Base-by-base conservation (phyloP, 768 basidiomycete genomes). In the Lentinula sp. region DNA sequence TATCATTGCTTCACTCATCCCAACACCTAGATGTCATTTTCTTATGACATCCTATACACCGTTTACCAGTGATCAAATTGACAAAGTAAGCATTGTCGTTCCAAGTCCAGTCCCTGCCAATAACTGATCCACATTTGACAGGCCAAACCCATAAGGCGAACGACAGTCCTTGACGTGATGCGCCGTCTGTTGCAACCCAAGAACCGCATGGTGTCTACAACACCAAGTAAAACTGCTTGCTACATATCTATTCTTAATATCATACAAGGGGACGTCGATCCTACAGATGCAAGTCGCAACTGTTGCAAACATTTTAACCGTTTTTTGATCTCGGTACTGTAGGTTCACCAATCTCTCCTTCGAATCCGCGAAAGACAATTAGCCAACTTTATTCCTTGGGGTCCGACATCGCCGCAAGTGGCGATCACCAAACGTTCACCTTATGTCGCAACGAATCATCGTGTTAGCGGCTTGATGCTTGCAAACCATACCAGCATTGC, bases 401-500 rank as follows among this genome's bases (percentile, higher is more conserved):
- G 97, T 11, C 97, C 97, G 0, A 95, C 95, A 4, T 95, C 94
- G 39, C 96, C 97, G 67, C 97, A 99, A 74, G 96, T 99, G 6
- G 96, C 97, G 5, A 76, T 98, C 62, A 97, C 95, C 1, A 87
- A 92, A 61, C 87, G 84, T 67, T 95, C 93, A 15, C 95, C 94
- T 5, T 96, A 96, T 69, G 77, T 97, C 57, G 80, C 85, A 4
- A 87, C 91, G 42, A 91, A 88, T 67, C 95, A 99, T 72, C 89
- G 95, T 11, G 95, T 98, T 60, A 98, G 95, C 71, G 96, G 96
- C 0, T 80, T 99, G 55, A 98, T 99, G 97, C 83, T 99, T 54
- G 97, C 95, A 9, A 99, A 99, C 68, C 97, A 99, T 71, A 99
- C 97, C n/a, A 95, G 94, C 67, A 94, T 99, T 62, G 93, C 93